Evolutionary conservation across 2,329 filamentous ascomycete species (phyloP).

Genomic region (Monilinia laxa): DNA sequence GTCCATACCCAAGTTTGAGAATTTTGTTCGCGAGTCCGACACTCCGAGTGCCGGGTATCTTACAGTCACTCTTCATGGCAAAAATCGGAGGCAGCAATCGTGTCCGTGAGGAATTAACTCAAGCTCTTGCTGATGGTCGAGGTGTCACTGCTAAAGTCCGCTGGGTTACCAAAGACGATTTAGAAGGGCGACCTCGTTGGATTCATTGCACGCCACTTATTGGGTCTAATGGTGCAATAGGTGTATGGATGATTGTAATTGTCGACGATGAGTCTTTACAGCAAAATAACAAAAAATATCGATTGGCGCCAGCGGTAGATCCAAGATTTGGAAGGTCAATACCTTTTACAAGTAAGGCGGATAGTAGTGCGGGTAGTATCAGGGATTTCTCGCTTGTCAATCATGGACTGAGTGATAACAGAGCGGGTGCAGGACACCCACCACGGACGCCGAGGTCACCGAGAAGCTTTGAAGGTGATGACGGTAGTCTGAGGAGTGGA

Average conservation of each 20-base stretch:
- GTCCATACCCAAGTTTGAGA: slow-evolving; percentile 63
- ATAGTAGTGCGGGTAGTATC: slow-evolving; percentile 28
- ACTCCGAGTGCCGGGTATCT: slow-evolving; percentile 64
- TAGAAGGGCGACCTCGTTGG: slow-evolving; percentile 63
- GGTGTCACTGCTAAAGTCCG: slow-evolving; percentile 73
- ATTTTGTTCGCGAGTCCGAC: slow-evolving; percentile 69
- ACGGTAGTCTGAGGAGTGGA: slow-evolving; percentile 28
- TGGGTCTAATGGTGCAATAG: slow-evolving; percentile 64
- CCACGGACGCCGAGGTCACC: slow-evolving; percentile 15
- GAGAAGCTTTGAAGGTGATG: slow-evolving; percentile 23
- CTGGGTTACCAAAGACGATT: slow-evolving; percentile 58
- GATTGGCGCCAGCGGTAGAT: slow-evolving; percentile 38
- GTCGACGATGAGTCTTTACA: slow-evolving; percentile 58
- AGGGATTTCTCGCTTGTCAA: slow-evolving; percentile 34
- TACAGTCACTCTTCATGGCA: slow-evolving; percentile 59
- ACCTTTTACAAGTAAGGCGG: slow-evolving; percentile 22
- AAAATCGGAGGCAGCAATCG: slow-evolving; percentile 52
- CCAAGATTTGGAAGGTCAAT: slow-evolving; percentile 33
- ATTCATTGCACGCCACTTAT: slow-evolving; percentile 75
- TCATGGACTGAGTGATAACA: slow-evolving; percentile 19
- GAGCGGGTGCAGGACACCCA: slow-evolving; percentile 20
- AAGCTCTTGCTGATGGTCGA: slow-evolving; percentile 65
- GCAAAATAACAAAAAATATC: slow-evolving; percentile 29
- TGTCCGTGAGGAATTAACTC: slow-evolving; percentile 50
- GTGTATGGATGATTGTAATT: slow-evolving; percentile 77